These are phyloP conservation scores for Leptodontidium sp. DNA, from an alignment of 2,329 filamentous ascomycete species.

Conservation along the genomic window DNA sequence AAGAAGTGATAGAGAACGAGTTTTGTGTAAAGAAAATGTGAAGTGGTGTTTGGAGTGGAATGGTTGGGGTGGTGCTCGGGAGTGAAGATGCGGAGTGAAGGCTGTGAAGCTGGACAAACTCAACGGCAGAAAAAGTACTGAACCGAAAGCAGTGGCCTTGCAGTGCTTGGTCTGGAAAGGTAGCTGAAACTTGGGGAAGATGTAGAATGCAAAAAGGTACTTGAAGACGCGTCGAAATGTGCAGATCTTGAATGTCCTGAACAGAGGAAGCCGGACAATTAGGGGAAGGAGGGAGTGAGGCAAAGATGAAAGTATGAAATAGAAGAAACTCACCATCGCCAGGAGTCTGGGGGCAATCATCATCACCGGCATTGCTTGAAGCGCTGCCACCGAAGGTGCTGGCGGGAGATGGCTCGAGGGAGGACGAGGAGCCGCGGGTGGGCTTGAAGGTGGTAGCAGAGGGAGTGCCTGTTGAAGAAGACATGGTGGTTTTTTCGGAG, in stretches of 20 bases:
- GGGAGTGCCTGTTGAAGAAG: conserved; percentile 22
- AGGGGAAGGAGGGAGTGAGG: neutral
- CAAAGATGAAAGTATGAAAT: neutral
- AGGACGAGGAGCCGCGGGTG: conserved; percentile 28
- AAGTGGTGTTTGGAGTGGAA: neutral
- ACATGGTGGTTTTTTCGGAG: conserved; percentile 20
- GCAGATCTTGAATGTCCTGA: neutral
- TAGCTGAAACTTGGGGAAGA: neutral
- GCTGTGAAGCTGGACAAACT: neutral
- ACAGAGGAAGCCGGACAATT: neutral
- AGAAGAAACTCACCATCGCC: conserved; percentile 35
- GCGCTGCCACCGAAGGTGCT: conserved; percentile 40
- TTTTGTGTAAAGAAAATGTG: neutral
- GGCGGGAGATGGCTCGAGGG: conserved; percentile 39
- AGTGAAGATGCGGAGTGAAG: neutral
- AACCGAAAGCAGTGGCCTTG: neutral
- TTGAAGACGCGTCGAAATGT: conserved; percentile 6
- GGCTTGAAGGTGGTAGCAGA: conserved; percentile 23
- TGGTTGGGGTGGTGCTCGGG: neutral
- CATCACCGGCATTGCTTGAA: conserved; percentile 37
- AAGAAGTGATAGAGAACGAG: neutral
- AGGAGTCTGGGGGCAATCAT: conserved; percentile 33
- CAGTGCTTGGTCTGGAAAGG: neutral
- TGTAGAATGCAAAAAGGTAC: neutral
- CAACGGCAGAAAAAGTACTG: neutral